Evolutionary conservation across 2,329 filamentous ascomycete species (phyloP).

Genomic region (Blastomyces silverae): DNA sequence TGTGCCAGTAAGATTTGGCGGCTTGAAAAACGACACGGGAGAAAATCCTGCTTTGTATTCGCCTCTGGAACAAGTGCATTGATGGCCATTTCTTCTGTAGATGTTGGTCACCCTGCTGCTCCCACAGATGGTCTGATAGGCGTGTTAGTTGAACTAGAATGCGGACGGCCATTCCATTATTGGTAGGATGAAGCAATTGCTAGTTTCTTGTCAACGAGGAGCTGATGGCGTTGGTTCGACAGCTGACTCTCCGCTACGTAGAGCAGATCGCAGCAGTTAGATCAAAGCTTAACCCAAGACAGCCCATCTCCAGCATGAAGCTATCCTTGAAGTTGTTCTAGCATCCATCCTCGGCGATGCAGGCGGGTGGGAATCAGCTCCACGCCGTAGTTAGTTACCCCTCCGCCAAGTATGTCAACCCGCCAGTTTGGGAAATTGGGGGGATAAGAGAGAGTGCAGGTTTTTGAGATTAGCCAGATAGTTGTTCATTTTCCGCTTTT

Average conservation of each 20-base stretch:
- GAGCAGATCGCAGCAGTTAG: slow-evolving; percentile 11
- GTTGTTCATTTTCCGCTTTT: background rate
- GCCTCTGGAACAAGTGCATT: background rate
- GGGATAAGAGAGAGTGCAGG: background rate
- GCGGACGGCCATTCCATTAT: background rate
- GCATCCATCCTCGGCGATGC: background rate
- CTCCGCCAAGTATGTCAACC: slow-evolving; percentile 9
- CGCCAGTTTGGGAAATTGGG: background rate
- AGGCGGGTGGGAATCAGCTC: background rate
- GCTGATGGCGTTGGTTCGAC: slow-evolving; percentile 5
- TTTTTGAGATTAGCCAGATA: background rate
- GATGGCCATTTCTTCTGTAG: background rate
- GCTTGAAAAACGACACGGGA: background rate
- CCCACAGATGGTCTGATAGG: background rate
- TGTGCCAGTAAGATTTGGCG: slow-evolving; percentile 1
- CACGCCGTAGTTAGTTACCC: background rate
- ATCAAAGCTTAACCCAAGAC: slow-evolving; percentile 12
- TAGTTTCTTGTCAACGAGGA: background rate
- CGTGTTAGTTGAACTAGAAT: background rate
- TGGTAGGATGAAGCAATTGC: background rate
- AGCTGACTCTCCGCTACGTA: slow-evolving; percentile 9
- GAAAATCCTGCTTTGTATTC: slow-evolving; percentile 6
- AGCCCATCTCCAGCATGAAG: slow-evolving; percentile 3
- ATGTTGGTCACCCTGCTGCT: background rate
- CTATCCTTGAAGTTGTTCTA: background rate